Conservation (phyloP, 2,329 filamentous ascomycete species). For the Aspergillus luchuensis region DNA sequence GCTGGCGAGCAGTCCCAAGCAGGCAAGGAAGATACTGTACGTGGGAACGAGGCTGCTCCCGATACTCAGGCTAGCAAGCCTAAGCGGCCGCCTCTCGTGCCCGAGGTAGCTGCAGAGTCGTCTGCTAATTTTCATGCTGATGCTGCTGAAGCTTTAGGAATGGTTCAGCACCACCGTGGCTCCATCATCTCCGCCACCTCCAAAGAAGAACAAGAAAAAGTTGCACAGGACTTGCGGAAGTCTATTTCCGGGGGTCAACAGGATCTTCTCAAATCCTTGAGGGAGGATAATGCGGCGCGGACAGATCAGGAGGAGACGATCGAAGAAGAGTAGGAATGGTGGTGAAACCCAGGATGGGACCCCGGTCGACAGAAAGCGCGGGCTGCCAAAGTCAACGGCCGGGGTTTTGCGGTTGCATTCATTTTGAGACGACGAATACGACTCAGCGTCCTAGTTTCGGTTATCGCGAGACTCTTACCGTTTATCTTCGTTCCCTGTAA, state of each 20-base stretch:
- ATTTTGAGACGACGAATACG: constrained; percentile 6
- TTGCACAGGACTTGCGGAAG: constrained; percentile 40
- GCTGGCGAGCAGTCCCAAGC: constrained; percentile 19
- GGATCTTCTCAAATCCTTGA: constrained; percentile 32
- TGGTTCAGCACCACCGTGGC: constrained; percentile 44
- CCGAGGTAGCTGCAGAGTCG: constrained; percentile 41
- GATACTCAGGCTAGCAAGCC: constrained; percentile 29
- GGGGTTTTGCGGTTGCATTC: not conserved
- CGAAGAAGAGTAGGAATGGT: constrained; percentile 25
- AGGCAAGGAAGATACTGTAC: constrained; percentile 23
- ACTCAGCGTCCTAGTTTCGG: constrained; percentile 4
- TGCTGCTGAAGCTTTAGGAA: constrained; percentile 37
- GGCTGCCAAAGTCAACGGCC: not conserved
- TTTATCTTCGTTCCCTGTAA: constrained; percentile 14
- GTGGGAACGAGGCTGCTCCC: constrained; percentile 34
- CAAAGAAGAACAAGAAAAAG: constrained; percentile 37
- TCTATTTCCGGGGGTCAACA: constrained; percentile 37
- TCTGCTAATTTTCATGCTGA: constrained; percentile 43
- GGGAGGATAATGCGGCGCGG: constrained; percentile 31
- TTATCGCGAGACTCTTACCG: constrained; percentile 7
- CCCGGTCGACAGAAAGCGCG: not conserved
- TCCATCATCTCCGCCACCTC: constrained; percentile 39
- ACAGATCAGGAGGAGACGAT: constrained; percentile 27
- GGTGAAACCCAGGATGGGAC: constrained; percentile 8
- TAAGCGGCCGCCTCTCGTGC: constrained; percentile 36